phyloP scores from a whole-genome alignment of 768 basidiomycete species.

The Cyclocybe cylindracea region DNA sequence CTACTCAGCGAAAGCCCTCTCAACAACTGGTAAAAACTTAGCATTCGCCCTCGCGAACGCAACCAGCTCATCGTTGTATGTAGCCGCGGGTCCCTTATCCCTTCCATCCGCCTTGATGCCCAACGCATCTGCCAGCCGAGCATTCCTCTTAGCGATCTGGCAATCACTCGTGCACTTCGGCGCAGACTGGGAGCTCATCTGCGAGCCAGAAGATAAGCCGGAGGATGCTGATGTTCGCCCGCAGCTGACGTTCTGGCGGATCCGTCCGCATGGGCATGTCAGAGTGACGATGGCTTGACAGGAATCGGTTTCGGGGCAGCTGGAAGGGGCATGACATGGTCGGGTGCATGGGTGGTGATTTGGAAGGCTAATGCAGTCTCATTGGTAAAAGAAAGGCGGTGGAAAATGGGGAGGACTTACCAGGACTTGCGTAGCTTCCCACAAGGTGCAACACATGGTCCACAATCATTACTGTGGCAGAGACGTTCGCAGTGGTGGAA shows the following conservation, averaged over 20 bases:
- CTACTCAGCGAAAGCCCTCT: conserved; percentile 82
- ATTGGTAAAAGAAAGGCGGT: neutral
- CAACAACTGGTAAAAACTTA: conserved; percentile 73
- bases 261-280: conserved; percentile 81
- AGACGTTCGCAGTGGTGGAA: conserved; percentile 83
- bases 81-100: conserved; percentile 38
- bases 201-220: conserved; percentile 19
- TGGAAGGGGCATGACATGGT: conserved; percentile 86
- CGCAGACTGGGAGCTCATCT: conserved; percentile 25
- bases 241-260: conserved; percentile 74
- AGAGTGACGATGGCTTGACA: conserved; percentile 71
- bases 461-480: conserved; percentile 86
- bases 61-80: conserved; percentile 65
- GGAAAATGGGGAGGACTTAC: conserved; percentile 37
- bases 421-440: conserved; percentile 87
- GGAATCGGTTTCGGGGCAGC: conserved; percentile 78
- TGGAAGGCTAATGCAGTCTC: conserved; percentile 49
- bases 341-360: conserved; percentile 73
- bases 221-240: conserved; percentile 51
- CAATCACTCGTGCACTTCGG: conserved; percentile 85
- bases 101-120: conserved; percentile 69
- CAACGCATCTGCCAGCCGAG: conserved; percentile 85
- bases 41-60: conserved; percentile 59
- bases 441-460: conserved; percentile 73
- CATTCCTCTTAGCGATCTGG: conserved; percentile 82